phyloP scores from a whole-genome alignment of 495 filamentous ascomycete species.

The Penicillium flavigenum region DNA sequence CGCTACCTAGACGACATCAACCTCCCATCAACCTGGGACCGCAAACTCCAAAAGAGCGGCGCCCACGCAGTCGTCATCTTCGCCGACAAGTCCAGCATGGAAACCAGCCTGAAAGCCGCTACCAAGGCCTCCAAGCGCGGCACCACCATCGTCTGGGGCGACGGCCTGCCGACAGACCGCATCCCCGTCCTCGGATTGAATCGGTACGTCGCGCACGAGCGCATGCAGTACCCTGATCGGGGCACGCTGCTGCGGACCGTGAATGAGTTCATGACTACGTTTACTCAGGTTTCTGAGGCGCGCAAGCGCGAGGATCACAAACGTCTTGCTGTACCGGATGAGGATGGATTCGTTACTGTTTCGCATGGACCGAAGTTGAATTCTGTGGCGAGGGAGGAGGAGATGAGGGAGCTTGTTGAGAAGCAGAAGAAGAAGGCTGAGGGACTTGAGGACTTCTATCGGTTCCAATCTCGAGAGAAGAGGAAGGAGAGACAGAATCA shows the following conservation, averaged over 20 bases:
- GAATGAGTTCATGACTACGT: constrained; percentile 79
- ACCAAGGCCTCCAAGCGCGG: constrained; percentile 57
- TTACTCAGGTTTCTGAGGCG: constrained; percentile 63
- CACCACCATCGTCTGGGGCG: constrained; percentile 57
- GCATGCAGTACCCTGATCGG: constrained; percentile 66
- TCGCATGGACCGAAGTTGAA: constrained; percentile 70
- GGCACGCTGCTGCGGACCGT: constrained; percentile 63
- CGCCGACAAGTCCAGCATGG: constrained; percentile 73
- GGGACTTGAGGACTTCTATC: constrained; percentile 79
- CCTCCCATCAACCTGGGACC: constrained; percentile 71
- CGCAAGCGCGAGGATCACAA: constrained; percentile 61
- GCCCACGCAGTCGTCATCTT: constrained; percentile 77
- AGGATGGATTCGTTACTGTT: constrained; percentile 94
- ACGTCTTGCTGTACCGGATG: constrained; percentile 75
- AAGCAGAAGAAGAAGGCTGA: constrained; percentile 70
- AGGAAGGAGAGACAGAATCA: constrained; percentile 77
- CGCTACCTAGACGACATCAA: constrained; percentile 50
- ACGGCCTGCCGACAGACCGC: constrained; percentile 50
- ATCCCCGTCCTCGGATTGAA: constrained; percentile 56
- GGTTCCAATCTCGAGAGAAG: constrained; percentile 88
- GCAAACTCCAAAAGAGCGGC: constrained; percentile 69
- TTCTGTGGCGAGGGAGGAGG: constrained; percentile 69
- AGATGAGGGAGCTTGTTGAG: constrained; percentile 67
- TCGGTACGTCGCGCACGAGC: constrained; percentile 62
- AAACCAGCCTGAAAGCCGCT: constrained; percentile 70